phyloP scores from a whole-genome alignment of 1,139 yeast genomes.

The Pneumocystis wakefieldiae region DNA sequence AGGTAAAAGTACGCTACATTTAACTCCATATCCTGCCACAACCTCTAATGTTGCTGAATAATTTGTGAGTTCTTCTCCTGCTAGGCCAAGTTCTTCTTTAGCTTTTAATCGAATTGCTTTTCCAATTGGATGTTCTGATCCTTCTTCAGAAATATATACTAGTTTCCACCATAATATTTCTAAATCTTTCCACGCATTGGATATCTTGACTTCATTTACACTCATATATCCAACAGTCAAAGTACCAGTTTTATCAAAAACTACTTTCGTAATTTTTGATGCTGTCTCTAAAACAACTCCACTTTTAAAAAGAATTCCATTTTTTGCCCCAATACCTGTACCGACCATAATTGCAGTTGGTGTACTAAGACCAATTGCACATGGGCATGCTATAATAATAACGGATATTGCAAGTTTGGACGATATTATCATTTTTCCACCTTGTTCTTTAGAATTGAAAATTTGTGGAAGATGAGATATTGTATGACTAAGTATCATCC shows the following conservation, averaged over 20 bases:
- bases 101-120: constrained; percentile 40
- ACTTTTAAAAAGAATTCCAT: constrained; percentile 86
- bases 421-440: constrained; percentile 52
- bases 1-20: constrained; percentile 29
- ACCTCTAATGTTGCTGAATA: constrained; percentile 33
- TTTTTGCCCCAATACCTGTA: constrained; percentile 74
- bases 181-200: constrained; percentile 4
- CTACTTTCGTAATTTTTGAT: constrained; percentile 45
- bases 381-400: constrained; percentile 93
- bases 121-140: constrained; percentile 84
- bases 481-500: constrained; percentile 40
- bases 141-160: constrained; percentile 47
- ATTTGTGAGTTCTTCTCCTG: constrained; percentile 21
- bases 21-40: constrained; percentile 58
- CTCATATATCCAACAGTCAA: constrained; percentile 73
- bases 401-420: constrained; percentile 81
- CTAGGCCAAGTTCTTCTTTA: constrained; percentile 14
- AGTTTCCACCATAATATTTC: constrained; percentile 41
- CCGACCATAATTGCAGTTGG: constrained; percentile 99
- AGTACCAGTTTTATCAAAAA: constrained; percentile 95
- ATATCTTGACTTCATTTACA: constrained; percentile 22
- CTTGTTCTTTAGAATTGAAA: constrained; percentile 32
- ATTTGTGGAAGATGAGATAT: constrained; percentile 36
- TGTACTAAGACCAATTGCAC: constrained; percentile 92
- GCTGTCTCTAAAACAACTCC: constrained; percentile 78